These are phyloP conservation scores for Phytopythium ostracodes DNA, from an alignment of 352 stramenopile genomes.

Conservation along the genomic window DNA sequence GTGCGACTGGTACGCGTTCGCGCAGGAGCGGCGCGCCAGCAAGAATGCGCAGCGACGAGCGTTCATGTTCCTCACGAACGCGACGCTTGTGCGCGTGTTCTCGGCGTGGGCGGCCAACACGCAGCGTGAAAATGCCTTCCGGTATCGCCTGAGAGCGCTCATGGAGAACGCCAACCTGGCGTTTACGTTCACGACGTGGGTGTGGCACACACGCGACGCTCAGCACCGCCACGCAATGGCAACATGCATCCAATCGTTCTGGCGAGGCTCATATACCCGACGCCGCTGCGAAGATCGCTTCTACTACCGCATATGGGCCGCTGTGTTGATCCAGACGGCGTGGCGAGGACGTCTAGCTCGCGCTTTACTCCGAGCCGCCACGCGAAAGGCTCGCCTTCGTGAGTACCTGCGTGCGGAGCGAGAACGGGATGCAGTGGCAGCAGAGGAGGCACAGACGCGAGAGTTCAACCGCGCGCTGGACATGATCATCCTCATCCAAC, in stretches of 20 bases:
- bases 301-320: constrained; percentile 56
- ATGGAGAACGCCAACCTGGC: constrained; percentile 48
- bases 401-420: constrained; percentile 69
- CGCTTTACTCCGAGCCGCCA: constrained; percentile 43
- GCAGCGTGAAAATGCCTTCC: constrained; percentile 35
- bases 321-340: constrained; percentile 62
- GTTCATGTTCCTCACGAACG: constrained; percentile 63
- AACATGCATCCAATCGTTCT: constrained; percentile 55
- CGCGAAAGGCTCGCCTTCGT: constrained; percentile 48
- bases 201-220: constrained; percentile 28
- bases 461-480: constrained; percentile 48
- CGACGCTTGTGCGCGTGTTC: constrained; percentile 53
- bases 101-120: constrained; percentile 39
- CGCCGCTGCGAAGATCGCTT: constrained; percentile 54
- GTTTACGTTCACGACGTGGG: constrained; percentile 48
- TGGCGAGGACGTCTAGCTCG: constrained; percentile 60
- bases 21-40: constrained; percentile 41
- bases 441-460: constrained; percentile 34
- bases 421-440: constrained; percentile 52
- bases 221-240: constrained; percentile 29
- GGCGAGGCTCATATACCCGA: constrained; percentile 42
- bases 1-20: constrained; percentile 62
- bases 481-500: constrained; percentile 63
- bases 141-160: constrained; percentile 33
- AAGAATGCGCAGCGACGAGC: constrained; percentile 50